These are phyloP conservation scores for Rutidosis leptorrhynchoides DNA, from an alignment of 129 eudicot species.

Conservation along the genomic window DNA sequence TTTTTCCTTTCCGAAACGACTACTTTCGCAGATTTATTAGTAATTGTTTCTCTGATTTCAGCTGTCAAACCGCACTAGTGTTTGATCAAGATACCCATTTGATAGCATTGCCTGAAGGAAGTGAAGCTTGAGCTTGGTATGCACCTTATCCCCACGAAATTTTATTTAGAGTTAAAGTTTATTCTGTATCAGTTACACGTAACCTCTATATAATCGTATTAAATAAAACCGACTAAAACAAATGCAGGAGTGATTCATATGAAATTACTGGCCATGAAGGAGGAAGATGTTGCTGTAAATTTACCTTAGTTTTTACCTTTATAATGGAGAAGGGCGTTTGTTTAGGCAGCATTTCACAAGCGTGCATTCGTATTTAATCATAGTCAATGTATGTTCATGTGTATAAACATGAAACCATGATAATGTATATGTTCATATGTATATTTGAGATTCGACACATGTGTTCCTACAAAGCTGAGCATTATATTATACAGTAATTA, in stretches of 20 bases:
- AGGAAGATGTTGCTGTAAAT: slow-evolving; percentile 31
- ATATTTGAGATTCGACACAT: slow-evolving; percentile 26
- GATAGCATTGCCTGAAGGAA: slow-evolving; percentile 90
- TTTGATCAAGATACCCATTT: slow-evolving; percentile 70
- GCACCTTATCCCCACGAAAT: slow-evolving; percentile 1
- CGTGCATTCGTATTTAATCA: slow-evolving; percentile 26
- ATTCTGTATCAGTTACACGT: background rate
- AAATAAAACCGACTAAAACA: background rate
- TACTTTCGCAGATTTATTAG: background rate
- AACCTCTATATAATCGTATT: background rate
- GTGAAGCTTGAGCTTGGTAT: slow-evolving; percentile 54
- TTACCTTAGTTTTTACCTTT: slow-evolving; percentile 21
- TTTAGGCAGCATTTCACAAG: slow-evolving; percentile 31
- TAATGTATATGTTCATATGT: slow-evolving; percentile 36
- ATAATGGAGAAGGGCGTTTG: slow-evolving; percentile 12
- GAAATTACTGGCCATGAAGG: background rate
- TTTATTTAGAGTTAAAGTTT: background rate
- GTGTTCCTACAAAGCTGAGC: slow-evolving; percentile 13
- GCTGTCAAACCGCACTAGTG: slow-evolving; percentile 72
- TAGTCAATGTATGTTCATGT: slow-evolving; percentile 38
- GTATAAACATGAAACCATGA: slow-evolving; percentile 29
- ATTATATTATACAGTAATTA: slow-evolving; percentile 1
- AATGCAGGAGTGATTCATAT: slow-evolving; percentile 18
- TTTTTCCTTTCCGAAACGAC: background rate
- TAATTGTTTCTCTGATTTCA: slow-evolving; percentile 27